These are phyloP conservation scores for Hymenoscyphus occultus DNA, from an alignment of 2,329 filamentous ascomycete genomes.

Conservation along the genomic window DNA sequence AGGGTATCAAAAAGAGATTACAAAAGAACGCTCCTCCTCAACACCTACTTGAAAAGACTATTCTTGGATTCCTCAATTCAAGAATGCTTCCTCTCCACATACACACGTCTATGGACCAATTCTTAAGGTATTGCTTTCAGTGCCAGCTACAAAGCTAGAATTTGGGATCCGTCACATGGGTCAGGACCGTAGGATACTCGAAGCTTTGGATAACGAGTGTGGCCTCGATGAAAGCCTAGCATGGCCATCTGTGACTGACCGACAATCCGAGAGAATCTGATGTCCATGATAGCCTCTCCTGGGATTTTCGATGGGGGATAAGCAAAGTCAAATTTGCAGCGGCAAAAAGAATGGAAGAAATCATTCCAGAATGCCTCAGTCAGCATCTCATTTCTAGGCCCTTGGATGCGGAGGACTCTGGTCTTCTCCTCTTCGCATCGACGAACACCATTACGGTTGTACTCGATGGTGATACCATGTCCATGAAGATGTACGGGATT, in stretches of 20 bases:
- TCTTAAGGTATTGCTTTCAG: background rate
- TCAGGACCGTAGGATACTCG: constrained; percentile 8
- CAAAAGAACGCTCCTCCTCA: background rate
- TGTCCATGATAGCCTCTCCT: constrained; percentile 13
- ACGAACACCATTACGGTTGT: constrained; percentile 8
- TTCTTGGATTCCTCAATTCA: no score
- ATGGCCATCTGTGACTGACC: constrained; percentile 13
- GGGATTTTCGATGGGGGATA: background rate
- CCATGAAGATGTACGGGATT: background rate
- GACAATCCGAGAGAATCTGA: constrained; percentile 18
- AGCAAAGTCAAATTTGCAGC: background rate
- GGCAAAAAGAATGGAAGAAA: background rate
- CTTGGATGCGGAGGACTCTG: constrained; percentile 13
- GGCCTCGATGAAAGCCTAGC: constrained; percentile 3
- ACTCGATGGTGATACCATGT: background rate
- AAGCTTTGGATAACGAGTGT: background rate
- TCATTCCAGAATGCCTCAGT: background rate
- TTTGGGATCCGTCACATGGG: background rate
- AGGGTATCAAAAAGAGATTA: background rate
- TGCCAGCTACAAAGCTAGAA: background rate
- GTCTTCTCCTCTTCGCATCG: background rate
- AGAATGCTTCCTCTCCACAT: background rate
- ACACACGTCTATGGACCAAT: no score
- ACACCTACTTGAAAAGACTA: no score
- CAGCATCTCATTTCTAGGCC: background rate